Evolutionary conservation across 23 red algal species (phyloP), one percentile per base, ranked within the genome.

Genomic region (Gracilaria domingensis): DNA sequence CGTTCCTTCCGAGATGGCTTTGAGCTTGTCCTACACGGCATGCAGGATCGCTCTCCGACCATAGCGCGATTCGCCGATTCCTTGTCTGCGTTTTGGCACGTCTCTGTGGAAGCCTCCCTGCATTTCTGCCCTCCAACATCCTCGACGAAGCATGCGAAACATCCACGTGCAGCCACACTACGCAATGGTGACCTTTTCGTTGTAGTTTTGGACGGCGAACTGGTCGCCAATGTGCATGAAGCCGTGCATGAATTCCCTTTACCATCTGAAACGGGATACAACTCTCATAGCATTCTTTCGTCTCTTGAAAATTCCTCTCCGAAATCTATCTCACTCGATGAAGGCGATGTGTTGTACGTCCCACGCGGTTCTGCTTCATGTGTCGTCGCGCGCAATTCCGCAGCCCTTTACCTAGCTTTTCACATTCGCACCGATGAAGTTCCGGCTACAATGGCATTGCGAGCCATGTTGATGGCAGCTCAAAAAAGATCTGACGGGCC

Each of bases 281-380:
- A 77, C 20, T 45, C 72, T 77, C 72, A 77, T 20, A 69, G 36
- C 59, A 70, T 85, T 45, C 54, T 65, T 33, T 42, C 59, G 33
- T 48, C 51, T 23, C 28, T 85, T 36, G 9, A 48, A 23, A 69
- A 85, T 17, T 39, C 81, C 11, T 65, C 59, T 12, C 59, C 59
- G 20, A 85, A 29, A 70, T 53, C 47, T 17, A 16, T 85, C 32
- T 55, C 59, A 66, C 65, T 78, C 28, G 84, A 88, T 58, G 84
- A 88, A 23, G 84, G 84, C 4, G 84, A 75, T 60, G 39, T 88
- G 26, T 47, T 88, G 30, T 88, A 88, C 21, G 69, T 88, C 8
- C 84, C 84, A 58, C 66, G 66, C 2, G 84, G 84, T 21, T 76
- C 66, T 38, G 84, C 66, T 8, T 42, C 50, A 2, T 18, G 59